phyloP scores from a whole-genome alignment of 2,329 filamentous ascomycete species.

The Bipolaris oryzae region DNA sequence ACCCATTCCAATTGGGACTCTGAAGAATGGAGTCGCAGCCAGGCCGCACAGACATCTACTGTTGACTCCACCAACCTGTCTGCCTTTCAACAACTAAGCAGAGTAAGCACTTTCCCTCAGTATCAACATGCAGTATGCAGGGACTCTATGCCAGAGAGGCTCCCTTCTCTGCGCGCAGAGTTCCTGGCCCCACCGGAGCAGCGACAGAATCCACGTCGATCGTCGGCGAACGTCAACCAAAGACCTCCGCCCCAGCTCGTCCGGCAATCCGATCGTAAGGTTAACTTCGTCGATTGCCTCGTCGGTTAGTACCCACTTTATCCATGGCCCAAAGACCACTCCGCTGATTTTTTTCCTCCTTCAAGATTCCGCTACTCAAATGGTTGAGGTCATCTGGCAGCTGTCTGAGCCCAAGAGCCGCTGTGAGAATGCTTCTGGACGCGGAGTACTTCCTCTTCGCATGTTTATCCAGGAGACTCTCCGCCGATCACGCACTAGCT shows the following conservation, averaged over 20 bases:
- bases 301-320: conserved; percentile 75
- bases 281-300: conserved; percentile 94
- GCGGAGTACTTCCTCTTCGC: conserved; percentile 83
- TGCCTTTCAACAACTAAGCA: conserved; percentile 41
- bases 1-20: conserved; percentile 61
- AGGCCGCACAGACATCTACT: conserved; percentile 28
- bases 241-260: conserved; percentile 76
- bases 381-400: conserved; percentile 97
- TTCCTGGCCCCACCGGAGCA: conserved; percentile 64
- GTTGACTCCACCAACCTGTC: conserved; percentile 31
- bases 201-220: conserved; percentile 67
- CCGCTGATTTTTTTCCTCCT: conserved; percentile 32
- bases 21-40: conserved; percentile 43
- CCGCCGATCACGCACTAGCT: conserved; percentile 91
- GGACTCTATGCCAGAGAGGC: conserved; percentile 37
- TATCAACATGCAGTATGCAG: conserved; percentile 49
- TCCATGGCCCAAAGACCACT: conserved; percentile 44
- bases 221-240: conserved; percentile 61
- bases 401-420: conserved; percentile 80
- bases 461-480: conserved; percentile 98
- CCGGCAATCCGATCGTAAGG: conserved; percentile 88
- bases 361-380: conserved; percentile 93
- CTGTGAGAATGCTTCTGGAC: conserved; percentile 68
- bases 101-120: conserved; percentile 46
- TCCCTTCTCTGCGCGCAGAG: conserved; percentile 45